Percentiles rank a stretch among this genome's conserved stretches.
Evolutionary conservation across 345 rosid genomes (phyloP).

Genomic region (Mercurialis annua): DNA sequence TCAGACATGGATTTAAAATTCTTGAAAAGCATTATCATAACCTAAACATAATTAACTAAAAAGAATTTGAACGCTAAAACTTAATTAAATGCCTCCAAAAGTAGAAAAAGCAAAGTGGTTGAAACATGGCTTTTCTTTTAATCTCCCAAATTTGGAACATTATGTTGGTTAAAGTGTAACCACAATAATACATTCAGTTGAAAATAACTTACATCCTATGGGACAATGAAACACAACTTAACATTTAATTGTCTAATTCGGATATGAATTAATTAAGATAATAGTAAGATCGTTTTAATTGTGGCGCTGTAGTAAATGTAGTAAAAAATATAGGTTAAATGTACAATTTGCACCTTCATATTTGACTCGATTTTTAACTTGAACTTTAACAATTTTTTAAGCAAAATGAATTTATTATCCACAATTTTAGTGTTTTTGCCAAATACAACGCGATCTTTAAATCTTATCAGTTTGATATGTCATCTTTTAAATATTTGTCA

Average conservation of each 20-base stretch:
- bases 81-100: constrained; percentile 19
- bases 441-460: too few species aligned
- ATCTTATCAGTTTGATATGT: too few species aligned
- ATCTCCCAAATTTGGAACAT: constrained; percentile 28
- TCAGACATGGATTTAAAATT: background rate
- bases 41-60: background rate
- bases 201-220: background rate
- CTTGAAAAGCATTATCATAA: background rate
- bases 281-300: too few species aligned
- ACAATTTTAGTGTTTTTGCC: too few species aligned
- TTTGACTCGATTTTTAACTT: too few species aligned
- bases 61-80: constrained; percentile 4
- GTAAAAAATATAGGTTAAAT: too few species aligned
- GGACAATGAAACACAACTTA: background rate
- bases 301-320: too few species aligned
- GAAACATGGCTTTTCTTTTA: background rate
- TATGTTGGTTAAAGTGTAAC: constrained; percentile 41
- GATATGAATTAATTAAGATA: background rate
- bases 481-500: too few species aligned
- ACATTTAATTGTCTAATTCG: background rate
- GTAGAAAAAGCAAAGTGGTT: constrained; percentile 18
- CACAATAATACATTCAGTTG: constrained; percentile 20
- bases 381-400: too few species aligned
- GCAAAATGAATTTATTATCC: too few species aligned
- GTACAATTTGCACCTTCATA: too few species aligned